Percentiles rank a stretch among this genome's conserved stretches.
These are phyloP conservation scores for Orychophragmus violaceus DNA, from an alignment of 345 rosid species.

Conservation along the genomic window DNA sequence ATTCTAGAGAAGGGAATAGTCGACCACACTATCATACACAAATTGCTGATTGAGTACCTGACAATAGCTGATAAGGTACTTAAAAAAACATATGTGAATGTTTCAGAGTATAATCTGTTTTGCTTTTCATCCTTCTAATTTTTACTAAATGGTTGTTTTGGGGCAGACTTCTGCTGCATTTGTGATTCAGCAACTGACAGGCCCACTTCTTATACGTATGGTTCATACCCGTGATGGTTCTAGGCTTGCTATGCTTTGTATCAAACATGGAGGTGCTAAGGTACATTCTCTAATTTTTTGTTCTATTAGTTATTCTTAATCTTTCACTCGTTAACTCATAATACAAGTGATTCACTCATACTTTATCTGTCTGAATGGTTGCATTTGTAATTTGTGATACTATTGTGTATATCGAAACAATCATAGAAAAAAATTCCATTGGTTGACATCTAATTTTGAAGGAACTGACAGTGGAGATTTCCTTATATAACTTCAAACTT, in stretches of 20 bases:
- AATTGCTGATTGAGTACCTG: slow-evolving; percentile 68
- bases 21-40: slow-evolving; percentile 83
- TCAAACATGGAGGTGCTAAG: slow-evolving; percentile 96
- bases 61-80: slow-evolving; percentile 74
- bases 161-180: slow-evolving; percentile 72
- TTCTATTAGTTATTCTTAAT: not conserved
- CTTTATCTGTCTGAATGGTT: not conserved
- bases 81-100: not conserved
- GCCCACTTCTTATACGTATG: slow-evolving; percentile 86
- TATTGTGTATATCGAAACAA: not conserved
- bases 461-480: not conserved
- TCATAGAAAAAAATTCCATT: no score
- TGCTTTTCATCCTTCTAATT: not conserved
- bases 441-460: no score
- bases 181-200: slow-evolving; percentile 65
- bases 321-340: not conserved
- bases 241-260: slow-evolving; percentile 68
- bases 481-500: not conserved
- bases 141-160: slow-evolving; percentile 19
- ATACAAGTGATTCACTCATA: not conserved
- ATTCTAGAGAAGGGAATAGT: slow-evolving; percentile 90
- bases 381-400: not conserved
- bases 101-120: slow-evolving; percentile 4
- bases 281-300: slow-evolving; percentile 28
- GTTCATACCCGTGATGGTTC: slow-evolving; percentile 94